Evolutionary conservation across 345 rosid species (phyloP).

Genomic region (Ceriops zippeliana): DNA sequence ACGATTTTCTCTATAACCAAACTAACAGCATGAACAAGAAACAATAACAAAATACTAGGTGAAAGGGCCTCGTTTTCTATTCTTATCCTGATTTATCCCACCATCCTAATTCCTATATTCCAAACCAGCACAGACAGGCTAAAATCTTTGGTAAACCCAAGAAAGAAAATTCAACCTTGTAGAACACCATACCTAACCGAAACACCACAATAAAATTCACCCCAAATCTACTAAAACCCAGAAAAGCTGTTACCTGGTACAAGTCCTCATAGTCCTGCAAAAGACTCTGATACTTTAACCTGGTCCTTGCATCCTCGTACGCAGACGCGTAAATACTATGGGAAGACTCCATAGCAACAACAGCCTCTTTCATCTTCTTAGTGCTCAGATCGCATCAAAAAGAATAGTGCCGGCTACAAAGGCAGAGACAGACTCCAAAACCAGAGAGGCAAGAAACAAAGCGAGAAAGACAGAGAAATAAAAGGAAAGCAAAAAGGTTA

Average conservation of each 20-base stretch:
- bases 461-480: constrained; percentile 8
- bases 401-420: constrained; percentile 1
- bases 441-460: constrained; percentile 8
- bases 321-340: constrained; percentile 19
- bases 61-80: neutral
- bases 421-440: neutral
- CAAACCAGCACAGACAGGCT: constrained; percentile 3
- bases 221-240: constrained; percentile 19
- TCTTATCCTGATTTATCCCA: neutral
- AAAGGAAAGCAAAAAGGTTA: neutral
- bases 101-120: neutral
- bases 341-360: constrained; percentile 22
- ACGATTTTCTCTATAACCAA: constrained; percentile 1
- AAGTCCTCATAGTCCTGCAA: constrained; percentile 55
- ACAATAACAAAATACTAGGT: neutral
- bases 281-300: constrained; percentile 50
- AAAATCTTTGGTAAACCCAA: constrained; percentile 6
- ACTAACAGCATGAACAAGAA: constrained; percentile 1
- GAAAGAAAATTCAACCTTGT: constrained; percentile 5
- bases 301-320: constrained; percentile 41
- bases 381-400: constrained; percentile 28
- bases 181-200: constrained; percentile 36
- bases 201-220: constrained; percentile 13
- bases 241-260: constrained; percentile 39
- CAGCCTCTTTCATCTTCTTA: constrained; percentile 44